A percentile compares a stretch with the other conserved stretches of the same genome.
These are phyloP conservation scores for Byssothecium circinans DNA, from an alignment of 2,329 filamentous ascomycete species.

Conservation along the genomic window DNA sequence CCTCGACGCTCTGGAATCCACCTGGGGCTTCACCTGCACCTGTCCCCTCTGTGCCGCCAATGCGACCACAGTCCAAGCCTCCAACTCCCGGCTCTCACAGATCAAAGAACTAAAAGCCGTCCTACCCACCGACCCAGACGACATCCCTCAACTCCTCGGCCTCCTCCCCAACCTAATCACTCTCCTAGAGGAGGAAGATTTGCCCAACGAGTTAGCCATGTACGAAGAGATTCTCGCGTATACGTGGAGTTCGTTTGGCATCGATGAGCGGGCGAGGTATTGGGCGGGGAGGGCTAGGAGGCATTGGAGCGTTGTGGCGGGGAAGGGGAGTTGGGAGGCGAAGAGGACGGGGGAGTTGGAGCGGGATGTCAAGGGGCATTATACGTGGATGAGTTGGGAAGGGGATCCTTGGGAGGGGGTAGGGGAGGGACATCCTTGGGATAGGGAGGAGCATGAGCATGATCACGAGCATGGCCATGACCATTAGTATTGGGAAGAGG, in stretches of 20 bases:
- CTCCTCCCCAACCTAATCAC: slow-evolving; percentile 28
- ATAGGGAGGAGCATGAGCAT: slow-evolving; percentile 8
- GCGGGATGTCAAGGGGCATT: slow-evolving; percentile 25
- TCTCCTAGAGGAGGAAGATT: slow-evolving; percentile 29
- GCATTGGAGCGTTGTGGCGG: slow-evolving; percentile 30
- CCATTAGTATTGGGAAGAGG: background rate
- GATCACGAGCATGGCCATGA: slow-evolving; percentile 14
- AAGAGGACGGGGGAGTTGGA: slow-evolving; percentile 24
- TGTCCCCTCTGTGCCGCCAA: slow-evolving; percentile 33
- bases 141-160: slow-evolving; percentile 24
- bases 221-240: slow-evolving; percentile 40
- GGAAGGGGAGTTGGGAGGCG: slow-evolving; percentile 29
- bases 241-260: slow-evolving; percentile 30
- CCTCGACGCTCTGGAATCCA: slow-evolving; percentile 18
- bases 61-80: slow-evolving; percentile 14
- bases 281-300: slow-evolving; percentile 30
- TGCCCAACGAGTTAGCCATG: slow-evolving; percentile 25
- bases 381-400: slow-evolving; percentile 31
- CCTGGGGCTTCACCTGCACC: slow-evolving; percentile 35
- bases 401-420: slow-evolving; percentile 10
- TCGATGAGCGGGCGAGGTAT: slow-evolving; percentile 27
- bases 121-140: slow-evolving; percentile 22
- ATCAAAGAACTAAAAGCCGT: slow-evolving; percentile 29
- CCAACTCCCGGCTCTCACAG: slow-evolving; percentile 28
- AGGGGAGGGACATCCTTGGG: slow-evolving; percentile 4